A percentile compares a stretch with the other conserved stretches of the same genome.
Conservation (phyloP, 805 yeast genomes). For the Schizosaccharomyces cryophilus region DNA sequence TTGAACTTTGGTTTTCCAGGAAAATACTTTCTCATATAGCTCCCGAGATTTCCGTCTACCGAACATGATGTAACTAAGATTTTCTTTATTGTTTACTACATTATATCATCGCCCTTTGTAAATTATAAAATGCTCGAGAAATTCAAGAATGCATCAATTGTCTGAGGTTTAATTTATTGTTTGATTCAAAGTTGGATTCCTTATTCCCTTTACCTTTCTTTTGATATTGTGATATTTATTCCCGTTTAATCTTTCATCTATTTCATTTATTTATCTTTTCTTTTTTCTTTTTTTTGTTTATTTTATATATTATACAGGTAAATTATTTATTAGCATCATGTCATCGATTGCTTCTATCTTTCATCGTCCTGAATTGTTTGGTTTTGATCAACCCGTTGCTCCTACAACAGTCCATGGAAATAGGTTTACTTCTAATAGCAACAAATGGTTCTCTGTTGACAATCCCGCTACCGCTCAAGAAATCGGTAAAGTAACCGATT, state of each 20-base stretch:
- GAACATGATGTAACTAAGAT: too few species aligned
- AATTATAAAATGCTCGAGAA: too few species aligned
- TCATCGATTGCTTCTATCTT: neutral
- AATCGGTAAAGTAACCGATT: slow-evolving; percentile 32
- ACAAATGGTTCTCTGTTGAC: slow-evolving; percentile 15
- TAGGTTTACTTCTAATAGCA: slow-evolving; percentile 28
- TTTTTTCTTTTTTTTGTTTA: neutral
- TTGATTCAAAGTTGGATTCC: too few species aligned
- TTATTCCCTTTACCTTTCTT: neutral
- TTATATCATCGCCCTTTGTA: too few species aligned
- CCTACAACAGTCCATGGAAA: slow-evolving; percentile 40
- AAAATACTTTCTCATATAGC: too few species aligned
- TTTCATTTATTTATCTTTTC: neutral
- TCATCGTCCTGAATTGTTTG: neutral
- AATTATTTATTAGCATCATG: neutral
- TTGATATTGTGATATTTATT: neutral
- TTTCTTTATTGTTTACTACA: too few species aligned
- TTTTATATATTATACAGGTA: neutral
- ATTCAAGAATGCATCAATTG: too few species aligned
- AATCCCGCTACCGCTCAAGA: slow-evolving; percentile 49
- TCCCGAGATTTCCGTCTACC: too few species aligned
- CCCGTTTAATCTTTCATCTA: neutral
- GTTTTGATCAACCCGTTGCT: neutral
- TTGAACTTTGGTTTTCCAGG: too few species aligned
- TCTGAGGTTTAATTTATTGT: too few species aligned